Evolutionary conservation across 208 protist species (phyloP).

Genomic region (Leptomonas seymouri): DNA sequence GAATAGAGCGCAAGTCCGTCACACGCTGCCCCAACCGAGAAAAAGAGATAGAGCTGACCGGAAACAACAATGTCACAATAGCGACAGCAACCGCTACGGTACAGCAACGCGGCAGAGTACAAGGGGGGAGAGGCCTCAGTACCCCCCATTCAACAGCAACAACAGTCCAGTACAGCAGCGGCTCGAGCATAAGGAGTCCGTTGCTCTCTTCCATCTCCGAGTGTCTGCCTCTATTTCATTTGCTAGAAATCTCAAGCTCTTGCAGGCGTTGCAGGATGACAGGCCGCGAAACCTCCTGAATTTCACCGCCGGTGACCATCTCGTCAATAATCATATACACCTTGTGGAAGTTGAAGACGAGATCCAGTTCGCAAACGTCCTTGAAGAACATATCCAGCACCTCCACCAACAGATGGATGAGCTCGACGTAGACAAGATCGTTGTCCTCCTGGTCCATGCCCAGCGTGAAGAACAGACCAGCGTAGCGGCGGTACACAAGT

Average conservation of each 20-base stretch:
- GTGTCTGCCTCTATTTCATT: conserved; percentile 9
- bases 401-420: conserved; percentile 98
- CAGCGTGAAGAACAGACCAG: conserved; percentile 99
- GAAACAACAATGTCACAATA: neutral
- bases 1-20: too few relatives aligned
- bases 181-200: too few relatives aligned
- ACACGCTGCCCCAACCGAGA: neutral
- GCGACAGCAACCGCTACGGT: too few relatives aligned
- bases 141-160: too few relatives aligned
- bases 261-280: conserved; percentile 93
- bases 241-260: conserved; percentile 92
- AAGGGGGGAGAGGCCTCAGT: too few relatives aligned
- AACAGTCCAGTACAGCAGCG: too few relatives aligned
- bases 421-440: conserved; percentile 97
- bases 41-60: conserved; percentile 4
- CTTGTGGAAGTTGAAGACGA: conserved; percentile 99
- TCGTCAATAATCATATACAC: conserved; percentile 99
- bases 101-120: too few relatives aligned
- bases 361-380: conserved; percentile 99
- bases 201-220: neutral
- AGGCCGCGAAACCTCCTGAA: conserved; percentile 97
- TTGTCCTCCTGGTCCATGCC: conserved; percentile 99
- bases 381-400: conserved; percentile 99
- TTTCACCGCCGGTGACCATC: conserved; percentile 98
- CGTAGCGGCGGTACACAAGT: conserved; percentile 98